phyloP scores from a whole-genome alignment of 177 flowering plant species.

The Telopea speciosissima region DNA sequence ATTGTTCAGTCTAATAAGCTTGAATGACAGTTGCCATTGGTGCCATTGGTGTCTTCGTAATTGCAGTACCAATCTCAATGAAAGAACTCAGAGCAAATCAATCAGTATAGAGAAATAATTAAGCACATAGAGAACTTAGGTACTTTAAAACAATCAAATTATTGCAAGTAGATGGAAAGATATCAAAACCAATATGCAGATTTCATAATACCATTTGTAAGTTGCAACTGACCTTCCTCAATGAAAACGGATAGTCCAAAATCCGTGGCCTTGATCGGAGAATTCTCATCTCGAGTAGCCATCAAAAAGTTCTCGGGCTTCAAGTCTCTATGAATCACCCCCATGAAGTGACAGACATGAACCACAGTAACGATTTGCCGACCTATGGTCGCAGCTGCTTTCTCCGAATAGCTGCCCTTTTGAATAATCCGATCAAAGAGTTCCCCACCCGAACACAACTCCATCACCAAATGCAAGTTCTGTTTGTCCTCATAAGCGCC shows the following conservation, averaged over 20 bases:
- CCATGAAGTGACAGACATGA: conserved; percentile 95
- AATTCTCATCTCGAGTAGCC: conserved; percentile 41
- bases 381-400: conserved; percentile 53
- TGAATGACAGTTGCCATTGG: background rate
- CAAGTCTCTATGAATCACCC: conserved; percentile 90
- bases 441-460: conserved; percentile 90
- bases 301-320: conserved; percentile 97
- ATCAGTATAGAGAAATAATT: background rate
- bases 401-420: conserved; percentile 68
- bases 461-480: conserved; percentile 81
- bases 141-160: no score
- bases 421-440: conserved; percentile 75
- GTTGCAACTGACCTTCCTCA: conserved; percentile 55
- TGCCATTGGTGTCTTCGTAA: background rate
- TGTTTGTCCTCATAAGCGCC: conserved; percentile 81
- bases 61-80: background rate
- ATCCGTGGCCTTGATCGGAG: conserved; percentile 76
- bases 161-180: no score
- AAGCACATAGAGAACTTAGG: background rate
- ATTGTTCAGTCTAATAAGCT: background rate
- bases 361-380: conserved; percentile 89
- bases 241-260: conserved; percentile 96
- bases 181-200: no score
- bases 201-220: no score
- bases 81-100: background rate